phyloP scores from a whole-genome alignment of 306 rosid species.

The Cicer pinnatifidum region DNA sequence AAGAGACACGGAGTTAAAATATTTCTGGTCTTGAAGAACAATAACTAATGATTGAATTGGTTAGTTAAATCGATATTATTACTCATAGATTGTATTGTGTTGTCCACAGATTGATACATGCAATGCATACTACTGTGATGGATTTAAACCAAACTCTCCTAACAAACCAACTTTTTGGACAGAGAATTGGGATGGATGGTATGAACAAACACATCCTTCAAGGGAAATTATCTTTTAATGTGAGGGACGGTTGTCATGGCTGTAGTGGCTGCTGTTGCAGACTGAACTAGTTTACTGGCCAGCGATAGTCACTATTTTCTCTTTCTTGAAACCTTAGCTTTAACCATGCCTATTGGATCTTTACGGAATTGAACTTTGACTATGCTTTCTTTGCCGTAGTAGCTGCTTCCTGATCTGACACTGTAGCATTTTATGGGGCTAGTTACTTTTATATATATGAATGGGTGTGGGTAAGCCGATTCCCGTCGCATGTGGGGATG shows the following conservation, averaged over 20 bases:
- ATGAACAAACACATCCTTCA: conserved; percentile 46
- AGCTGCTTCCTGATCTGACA: conserved; percentile 15
- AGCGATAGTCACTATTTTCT: not conserved
- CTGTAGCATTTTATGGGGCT: conserved; percentile 20
- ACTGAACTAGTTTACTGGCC: not conserved
- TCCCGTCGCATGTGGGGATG: too few species aligned
- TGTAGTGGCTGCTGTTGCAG: not conserved
- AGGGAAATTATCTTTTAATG: conserved; percentile 34
- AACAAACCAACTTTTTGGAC: conserved; percentile 84
- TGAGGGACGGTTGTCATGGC: conserved; percentile 22
- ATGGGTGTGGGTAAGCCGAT: too few species aligned
- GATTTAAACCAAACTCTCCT: conserved; percentile 79
- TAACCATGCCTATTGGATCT: conserved; percentile 4
- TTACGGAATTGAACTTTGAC: not conserved
- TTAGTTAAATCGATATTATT: conserved; percentile 39
- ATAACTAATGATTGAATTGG: conserved; percentile 21
- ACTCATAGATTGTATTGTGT: conserved; percentile 41
- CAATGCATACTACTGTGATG: conserved; percentile 95
- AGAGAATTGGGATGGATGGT: conserved; percentile 99
- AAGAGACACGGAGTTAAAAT: conserved; percentile 10
- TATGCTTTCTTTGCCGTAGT: not conserved
- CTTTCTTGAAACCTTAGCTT: not conserved
- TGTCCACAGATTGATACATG: conserved; percentile 81
- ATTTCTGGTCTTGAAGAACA: conserved; percentile 19
- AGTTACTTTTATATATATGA: not conserved